A percentile compares a stretch with the other conserved stretches of the same genome.
Conservation (phyloP, 1,284 basidiomycete genomes). For the Agroathelia rolfsii region DNA sequence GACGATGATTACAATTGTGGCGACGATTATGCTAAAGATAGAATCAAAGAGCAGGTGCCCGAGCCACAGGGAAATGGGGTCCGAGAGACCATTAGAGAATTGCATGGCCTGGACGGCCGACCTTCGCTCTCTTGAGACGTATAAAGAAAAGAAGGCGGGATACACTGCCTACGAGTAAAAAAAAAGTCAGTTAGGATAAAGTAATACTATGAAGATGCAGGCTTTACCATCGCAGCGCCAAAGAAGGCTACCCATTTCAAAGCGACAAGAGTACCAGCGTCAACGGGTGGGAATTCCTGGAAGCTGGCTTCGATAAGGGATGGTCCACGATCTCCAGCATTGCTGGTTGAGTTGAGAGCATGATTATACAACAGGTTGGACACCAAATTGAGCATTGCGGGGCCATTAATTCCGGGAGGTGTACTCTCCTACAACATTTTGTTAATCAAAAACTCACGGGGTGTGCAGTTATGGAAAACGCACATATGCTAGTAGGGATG, state of each 20-base stretch:
- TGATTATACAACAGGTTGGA: slow-evolving; percentile 57
- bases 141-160: slow-evolving; percentile 73
- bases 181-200: slow-evolving; percentile 5
- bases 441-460: too few species aligned
- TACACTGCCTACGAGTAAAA: slow-evolving; percentile 43
- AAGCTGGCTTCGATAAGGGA: slow-evolving; percentile 47
- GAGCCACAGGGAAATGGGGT: slow-evolving; percentile 68
- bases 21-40: slow-evolving; percentile 44
- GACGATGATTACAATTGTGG: slow-evolving; percentile 54
- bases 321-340: slow-evolving; percentile 22
- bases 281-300: slow-evolving; percentile 41
- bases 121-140: slow-evolving; percentile 58
- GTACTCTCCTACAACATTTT: slow-evolving; percentile 62
- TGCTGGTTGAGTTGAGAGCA: slow-evolving; percentile 39
- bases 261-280: slow-evolving; percentile 44
- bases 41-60: slow-evolving; percentile 73
- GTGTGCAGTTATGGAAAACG: too few species aligned
- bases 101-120: slow-evolving; percentile 73
- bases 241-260: slow-evolving; percentile 64
- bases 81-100: slow-evolving; percentile 64
- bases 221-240: slow-evolving; percentile 53
- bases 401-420: slow-evolving; percentile 42
- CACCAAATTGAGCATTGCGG: slow-evolving; percentile 54
- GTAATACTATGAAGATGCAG: not conserved
- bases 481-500: slow-evolving; percentile 45